Evolutionary conservation across 2,329 filamentous ascomycete species (phyloP), one percentile per base, ranked within the genome.

Genomic region (Thyridium curvatum): DNA sequence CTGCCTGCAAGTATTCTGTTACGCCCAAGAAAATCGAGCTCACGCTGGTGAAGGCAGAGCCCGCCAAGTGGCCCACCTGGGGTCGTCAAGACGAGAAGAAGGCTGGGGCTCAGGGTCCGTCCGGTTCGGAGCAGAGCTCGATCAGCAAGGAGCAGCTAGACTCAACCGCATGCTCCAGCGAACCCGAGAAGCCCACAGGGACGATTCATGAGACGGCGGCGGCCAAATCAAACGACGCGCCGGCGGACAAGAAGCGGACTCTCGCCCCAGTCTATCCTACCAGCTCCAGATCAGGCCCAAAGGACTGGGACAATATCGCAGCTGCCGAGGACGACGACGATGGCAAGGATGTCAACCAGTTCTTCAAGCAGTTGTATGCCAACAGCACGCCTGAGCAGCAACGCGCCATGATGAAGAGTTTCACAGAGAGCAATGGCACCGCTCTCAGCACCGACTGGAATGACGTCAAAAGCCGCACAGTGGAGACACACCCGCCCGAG

Each of bases 401-500:
- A 55, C 79, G 89, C 2, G 93, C 93, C 8, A 98, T 98, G 93
- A 87, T 94, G 79, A 98, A 98, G 77, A 94, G 87, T 56, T 97
- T 87, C 54, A 73, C 80, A 12, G 91, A 98, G 70, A 96, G 90
- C 61, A 93, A 94, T 50, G 93, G 93, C 4, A 98, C 93, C 0
- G 77, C 86, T 3, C 66, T 98, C 36, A 96, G 88, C 61, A 98
- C 93, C 0, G 88, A 91, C 58, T 98, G 93, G 93, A 64, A 67
- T 9, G 85, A 94, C 45, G 91, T 96, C 15, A 77, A 78, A 37
- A 75, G 71, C 46, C 79, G 77, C 14, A 83, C 66, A 17, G 84
- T 96, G 18, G 77, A 86, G 56, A 85, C 81, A 0, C 62, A 69
- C 29, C 84, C 87, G 8, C 87, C 87, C 0, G 83, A 89, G 34